Conservation (phyloP, 2,329 filamentous ascomycete species). For the Talaromyces rugulosus region DNA sequence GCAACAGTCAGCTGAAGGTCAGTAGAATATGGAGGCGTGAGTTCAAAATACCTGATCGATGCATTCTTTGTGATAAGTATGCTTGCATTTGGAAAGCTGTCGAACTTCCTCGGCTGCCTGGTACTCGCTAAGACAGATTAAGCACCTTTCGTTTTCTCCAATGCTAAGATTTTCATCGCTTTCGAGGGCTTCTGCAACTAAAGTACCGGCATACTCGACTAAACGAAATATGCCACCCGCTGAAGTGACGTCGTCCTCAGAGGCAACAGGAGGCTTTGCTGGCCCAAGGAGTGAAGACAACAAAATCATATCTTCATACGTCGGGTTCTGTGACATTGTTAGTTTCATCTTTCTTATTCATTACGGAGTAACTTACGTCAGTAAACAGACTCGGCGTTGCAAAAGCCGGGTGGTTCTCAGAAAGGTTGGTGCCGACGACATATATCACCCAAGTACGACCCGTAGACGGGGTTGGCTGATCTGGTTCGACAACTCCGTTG, state of each 20-base stretch:
- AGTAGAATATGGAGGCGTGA: not conserved
- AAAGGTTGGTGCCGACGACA: conserved; percentile 65
- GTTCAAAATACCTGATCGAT: conserved; percentile 59
- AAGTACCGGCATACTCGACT: conserved; percentile 35
- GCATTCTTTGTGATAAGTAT: conserved; percentile 65
- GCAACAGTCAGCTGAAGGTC: not conserved
- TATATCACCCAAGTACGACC: conserved; percentile 69
- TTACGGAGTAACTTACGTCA: conserved; percentile 46
- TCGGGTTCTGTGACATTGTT: conserved; percentile 46
- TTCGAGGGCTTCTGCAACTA: conserved; percentile 47
- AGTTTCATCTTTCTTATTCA: not conserved
- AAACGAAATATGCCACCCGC: conserved; percentile 60
- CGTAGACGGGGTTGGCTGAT: conserved; percentile 44
- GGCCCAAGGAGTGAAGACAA: conserved; percentile 64
- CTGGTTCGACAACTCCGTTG: conserved; percentile 61
- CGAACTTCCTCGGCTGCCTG: conserved; percentile 58
- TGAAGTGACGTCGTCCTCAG: conserved; percentile 58
- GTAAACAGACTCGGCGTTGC: conserved; percentile 67
- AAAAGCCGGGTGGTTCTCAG: conserved; percentile 66
- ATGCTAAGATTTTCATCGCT: conserved; percentile 33
- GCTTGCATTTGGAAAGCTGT: conserved; percentile 59
- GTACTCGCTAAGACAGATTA: conserved; percentile 65
- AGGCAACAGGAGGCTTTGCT: conserved; percentile 65
- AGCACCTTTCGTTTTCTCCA: conserved; percentile 53
- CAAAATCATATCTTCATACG: conserved; percentile 69